Conservation (phyloP, 139 green algal genomes). For the Choricystis sp. region DNA sequence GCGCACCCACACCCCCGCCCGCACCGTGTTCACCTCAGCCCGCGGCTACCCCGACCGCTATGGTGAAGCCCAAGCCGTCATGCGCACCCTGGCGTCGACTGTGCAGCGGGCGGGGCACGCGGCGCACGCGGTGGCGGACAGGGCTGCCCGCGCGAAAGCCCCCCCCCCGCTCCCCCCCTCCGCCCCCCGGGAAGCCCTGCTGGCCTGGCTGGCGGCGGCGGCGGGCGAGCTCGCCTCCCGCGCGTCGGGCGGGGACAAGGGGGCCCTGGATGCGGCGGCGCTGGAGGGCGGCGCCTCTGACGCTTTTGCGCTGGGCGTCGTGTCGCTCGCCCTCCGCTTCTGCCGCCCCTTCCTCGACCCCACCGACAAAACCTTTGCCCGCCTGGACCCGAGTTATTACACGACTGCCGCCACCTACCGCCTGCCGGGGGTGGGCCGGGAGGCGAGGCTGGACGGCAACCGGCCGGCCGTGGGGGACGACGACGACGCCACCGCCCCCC, state of each 20-base stretch:
- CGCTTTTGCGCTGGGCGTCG: conserved; percentile 14
- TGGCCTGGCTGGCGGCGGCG: conserved; percentile 12
- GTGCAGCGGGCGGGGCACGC: not conserved
- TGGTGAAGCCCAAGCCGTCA: conserved; percentile 3
- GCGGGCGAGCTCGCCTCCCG: conserved; percentile 3
- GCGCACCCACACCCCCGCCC: conserved; percentile 3
- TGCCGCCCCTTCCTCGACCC: conserved; percentile 21
- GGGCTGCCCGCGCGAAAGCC: conserved; percentile 1
- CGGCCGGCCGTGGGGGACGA: not conserved
- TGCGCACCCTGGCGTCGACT: not conserved
- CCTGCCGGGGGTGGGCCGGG: not conserved
- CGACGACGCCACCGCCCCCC: not conserved
- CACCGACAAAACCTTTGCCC: conserved; percentile 7
- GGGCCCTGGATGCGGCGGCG: not conserved
- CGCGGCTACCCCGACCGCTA: conserved; percentile 13
- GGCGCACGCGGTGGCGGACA: conserved; percentile 7
- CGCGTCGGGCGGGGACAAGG: conserved; percentile 3
- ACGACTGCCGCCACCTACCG: not conserved
- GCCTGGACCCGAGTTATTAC: conserved; percentile 19
- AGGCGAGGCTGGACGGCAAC: conserved; percentile 4
- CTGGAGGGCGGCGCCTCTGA: conserved; percentile 3
- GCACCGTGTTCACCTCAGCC: conserved; percentile 7
- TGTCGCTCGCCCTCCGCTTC: conserved; percentile 14
- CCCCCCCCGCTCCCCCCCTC: not conserved
- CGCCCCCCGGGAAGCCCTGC: conserved; percentile 7